Evolutionary conservation across 768 basidiomycete genomes (phyloP).

Genomic region (Leccinum aurantiacum): DNA sequence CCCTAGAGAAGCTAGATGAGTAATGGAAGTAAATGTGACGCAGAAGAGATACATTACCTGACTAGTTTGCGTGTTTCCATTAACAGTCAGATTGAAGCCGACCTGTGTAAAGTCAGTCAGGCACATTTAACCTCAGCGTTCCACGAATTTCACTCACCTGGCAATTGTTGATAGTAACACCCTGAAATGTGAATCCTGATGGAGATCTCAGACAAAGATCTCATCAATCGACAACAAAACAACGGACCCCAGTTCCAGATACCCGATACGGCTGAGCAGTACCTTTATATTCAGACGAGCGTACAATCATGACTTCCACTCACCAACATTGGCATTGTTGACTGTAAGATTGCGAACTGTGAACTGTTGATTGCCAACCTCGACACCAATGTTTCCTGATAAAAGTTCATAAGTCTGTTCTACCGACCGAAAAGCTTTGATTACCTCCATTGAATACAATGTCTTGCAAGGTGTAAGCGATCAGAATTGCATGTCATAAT

Average conservation of each 20-base stretch:
- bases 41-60: constrained; percentile 32
- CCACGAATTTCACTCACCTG: constrained; percentile 5
- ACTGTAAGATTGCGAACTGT: constrained; percentile 63
- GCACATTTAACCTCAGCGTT: neutral
- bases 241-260: constrained; percentile 45
- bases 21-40: neutral
- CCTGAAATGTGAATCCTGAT: constrained; percentile 53
- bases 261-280: constrained; percentile 25
- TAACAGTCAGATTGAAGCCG: constrained; percentile 47
- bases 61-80: constrained; percentile 29
- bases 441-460: constrained; percentile 45
- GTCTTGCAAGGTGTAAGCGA: constrained; percentile 35
- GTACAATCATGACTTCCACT: neutral
- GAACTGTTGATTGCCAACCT: constrained; percentile 80
- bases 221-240: neutral
- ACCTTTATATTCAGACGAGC: constrained; percentile 9
- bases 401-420: constrained; percentile 32
- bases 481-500: neutral
- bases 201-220: neutral
- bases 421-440: constrained; percentile 9
- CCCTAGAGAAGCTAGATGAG: constrained; percentile 28
- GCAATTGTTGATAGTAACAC: constrained; percentile 45
- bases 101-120: constrained; percentile 22
- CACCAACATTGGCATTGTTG: constrained; percentile 45
- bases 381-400: constrained; percentile 54